Evolutionary conservation across 805 yeast species (phyloP).

Genomic region (Saccharomycopsis malanga): DNA sequence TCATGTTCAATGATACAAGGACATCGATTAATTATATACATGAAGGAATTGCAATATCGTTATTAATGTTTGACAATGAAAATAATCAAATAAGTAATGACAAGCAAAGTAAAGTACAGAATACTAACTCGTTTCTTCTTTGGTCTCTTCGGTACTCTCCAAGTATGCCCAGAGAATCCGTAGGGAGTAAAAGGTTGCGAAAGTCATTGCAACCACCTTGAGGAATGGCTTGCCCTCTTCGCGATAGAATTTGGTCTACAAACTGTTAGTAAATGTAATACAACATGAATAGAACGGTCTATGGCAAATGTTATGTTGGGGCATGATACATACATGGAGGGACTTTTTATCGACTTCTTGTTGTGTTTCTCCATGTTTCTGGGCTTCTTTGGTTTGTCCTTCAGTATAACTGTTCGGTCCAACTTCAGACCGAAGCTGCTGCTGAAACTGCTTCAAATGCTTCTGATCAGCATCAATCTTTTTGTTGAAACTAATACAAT

Average conservation of each 20-base stretch:
- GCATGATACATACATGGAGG: conserved; percentile 8
- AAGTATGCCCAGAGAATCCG: conserved; percentile 39
- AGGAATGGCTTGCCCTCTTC: conserved; percentile 40
- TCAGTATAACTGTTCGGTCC: too few relatives aligned
- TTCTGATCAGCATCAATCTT: conserved; percentile 1
- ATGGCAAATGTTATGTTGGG: not conserved
- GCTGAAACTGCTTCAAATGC: conserved; percentile 11
- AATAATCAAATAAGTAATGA: too few relatives aligned
- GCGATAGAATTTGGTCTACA: conserved; percentile 33
- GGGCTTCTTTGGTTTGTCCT: not conserved
- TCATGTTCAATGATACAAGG: too few relatives aligned
- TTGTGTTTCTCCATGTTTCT: conserved; percentile 1
- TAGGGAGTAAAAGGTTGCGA: conserved; percentile 41
- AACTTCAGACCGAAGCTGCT: conserved; percentile 11
- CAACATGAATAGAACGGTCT: not conserved
- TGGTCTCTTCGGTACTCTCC: conserved; percentile 30
- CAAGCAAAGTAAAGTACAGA: too few relatives aligned
- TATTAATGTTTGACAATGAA: too few relatives aligned
- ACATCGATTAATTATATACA: too few relatives aligned
- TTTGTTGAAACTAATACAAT: not conserved
- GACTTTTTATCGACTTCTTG: conserved; percentile 3
- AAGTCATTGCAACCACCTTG: conserved; percentile 38
- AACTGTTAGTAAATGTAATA: not conserved
- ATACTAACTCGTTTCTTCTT: too few relatives aligned
- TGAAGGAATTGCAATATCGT: too few relatives aligned